Evolutionary conservation across 768 basidiomycete genomes (phyloP).

Genomic region (Boletales sp.): DNA sequence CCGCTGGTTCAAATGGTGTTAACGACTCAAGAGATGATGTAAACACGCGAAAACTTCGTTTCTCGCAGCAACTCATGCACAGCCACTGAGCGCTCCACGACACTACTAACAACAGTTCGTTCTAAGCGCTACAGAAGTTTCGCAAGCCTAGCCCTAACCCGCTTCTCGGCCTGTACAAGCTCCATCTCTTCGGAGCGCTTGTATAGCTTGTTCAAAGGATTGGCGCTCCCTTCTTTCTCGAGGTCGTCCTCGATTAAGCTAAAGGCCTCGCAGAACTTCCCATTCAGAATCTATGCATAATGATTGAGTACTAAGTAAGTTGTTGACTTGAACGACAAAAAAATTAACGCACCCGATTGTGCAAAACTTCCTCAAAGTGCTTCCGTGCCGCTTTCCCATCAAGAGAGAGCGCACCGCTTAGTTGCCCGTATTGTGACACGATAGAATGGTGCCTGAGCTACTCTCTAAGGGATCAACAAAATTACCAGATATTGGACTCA

Average conservation of each 20-base stretch:
- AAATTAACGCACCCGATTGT: slow-evolving; percentile 45
- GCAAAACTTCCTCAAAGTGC: slow-evolving; percentile 56
- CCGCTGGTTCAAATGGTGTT: slow-evolving; percentile 9
- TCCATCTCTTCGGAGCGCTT: slow-evolving; percentile 47
- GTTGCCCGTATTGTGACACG: slow-evolving; percentile 61
- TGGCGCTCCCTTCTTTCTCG: slow-evolving; percentile 50
- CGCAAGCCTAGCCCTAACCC: slow-evolving; percentile 50
- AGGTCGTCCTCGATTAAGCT: slow-evolving; percentile 52
- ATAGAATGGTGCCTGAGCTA: slow-evolving; percentile 60
- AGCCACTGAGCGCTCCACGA: slow-evolving; percentile 14
- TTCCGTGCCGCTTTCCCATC: slow-evolving; percentile 46
- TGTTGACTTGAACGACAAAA: not conserved
- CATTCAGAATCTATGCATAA: slow-evolving; percentile 46
- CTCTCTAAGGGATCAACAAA: not conserved
- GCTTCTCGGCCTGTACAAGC: slow-evolving; percentile 55
- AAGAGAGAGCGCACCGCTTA: slow-evolving; percentile 53
- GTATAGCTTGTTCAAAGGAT: slow-evolving; percentile 56
- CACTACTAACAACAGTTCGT: not conserved
- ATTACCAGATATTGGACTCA: not conserved
- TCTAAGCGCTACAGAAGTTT: slow-evolving; percentile 30
- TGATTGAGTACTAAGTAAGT: not conserved
- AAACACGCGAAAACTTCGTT: slow-evolving; percentile 37
- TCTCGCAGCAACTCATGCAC: slow-evolving; percentile 13
- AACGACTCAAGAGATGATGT: slow-evolving; percentile 8
- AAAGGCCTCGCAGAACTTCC: slow-evolving; percentile 55